Base-by-base conservation (phyloP, 371 early-diverging fungal genomes). In the Apophysomyces ossiformis region DNA sequence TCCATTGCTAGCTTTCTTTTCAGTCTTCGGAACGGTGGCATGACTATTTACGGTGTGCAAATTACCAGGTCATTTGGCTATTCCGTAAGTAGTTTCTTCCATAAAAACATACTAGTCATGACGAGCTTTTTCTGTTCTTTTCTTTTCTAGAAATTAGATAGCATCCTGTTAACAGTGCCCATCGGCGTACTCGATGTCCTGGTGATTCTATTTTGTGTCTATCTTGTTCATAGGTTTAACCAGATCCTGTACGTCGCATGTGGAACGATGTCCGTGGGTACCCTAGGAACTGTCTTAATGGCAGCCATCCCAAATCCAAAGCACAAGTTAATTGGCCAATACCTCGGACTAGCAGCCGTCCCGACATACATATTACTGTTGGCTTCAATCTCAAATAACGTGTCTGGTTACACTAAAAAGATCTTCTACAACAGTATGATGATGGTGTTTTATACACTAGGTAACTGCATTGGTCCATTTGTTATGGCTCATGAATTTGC, bases 21-120 rank as follows among this genome's bases (percentile, higher is more conserved):
- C 38, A 71, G 71, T 54, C 57, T 80, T 15, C 77, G 74, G 45
- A 80, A 80, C 45, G 80, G 80, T 60, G 80, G 72, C 18, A 72
- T 80, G 66, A 75, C 75, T 9, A 76, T 65, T 11, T 80, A 74
- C 35, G 73, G 69, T 64, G 66, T 71, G 8, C 71, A 72, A 45
- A 59, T 79, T 38, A 67, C 69, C 21, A 62, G 69, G 38, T 68
- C 67, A 4, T 76, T 79, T 72, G 77, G 77, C 5, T 79, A 76
- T 58, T 67, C 63, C 15, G 79, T 73, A 70, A 73, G 74, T 26
- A 26, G 32, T 26, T 26, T 2, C 32, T 26, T 26, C 32, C 1
- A 26, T 26, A 64, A 16, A 43, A 5, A 50, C 54, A 4, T 45
- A 3, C 32, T 3, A 26, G 2, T 26, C 32, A 26, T 3, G 32